These are phyloP conservation scores for Yarrowia galli DNA, from an alignment of 1,139 yeast species.

Conservation along the genomic window DNA sequence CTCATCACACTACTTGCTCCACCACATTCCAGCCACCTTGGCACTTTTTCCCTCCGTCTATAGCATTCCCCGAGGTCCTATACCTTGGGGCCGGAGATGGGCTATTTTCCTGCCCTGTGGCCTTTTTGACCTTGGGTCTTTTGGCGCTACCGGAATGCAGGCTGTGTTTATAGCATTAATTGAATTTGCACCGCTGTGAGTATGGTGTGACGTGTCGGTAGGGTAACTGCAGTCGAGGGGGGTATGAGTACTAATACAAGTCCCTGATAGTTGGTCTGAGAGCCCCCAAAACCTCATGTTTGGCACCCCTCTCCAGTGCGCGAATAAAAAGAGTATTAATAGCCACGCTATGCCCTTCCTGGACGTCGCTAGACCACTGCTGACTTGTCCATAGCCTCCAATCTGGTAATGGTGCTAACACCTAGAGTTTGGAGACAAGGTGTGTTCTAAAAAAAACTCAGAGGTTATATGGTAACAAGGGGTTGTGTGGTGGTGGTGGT, in stretches of 20 bases:
- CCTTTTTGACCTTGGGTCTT: background rate
- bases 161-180: constrained; percentile 33
- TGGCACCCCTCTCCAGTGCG: background rate
- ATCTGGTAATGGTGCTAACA: constrained; percentile 16
- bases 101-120: background rate
- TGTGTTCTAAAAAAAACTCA: constrained; percentile 27
- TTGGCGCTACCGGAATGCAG: constrained; percentile 17
- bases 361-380: constrained; percentile 4
- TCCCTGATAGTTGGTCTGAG: too few relatives aligned
- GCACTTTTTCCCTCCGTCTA: background rate
- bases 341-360: background rate
- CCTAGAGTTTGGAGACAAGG: constrained; percentile 27
- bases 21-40: constrained; percentile 16
- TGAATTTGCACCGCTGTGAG: constrained; percentile 8
- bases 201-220: constrained; percentile 35
- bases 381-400: constrained; percentile 1
- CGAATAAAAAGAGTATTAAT: background rate
- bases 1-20: background rate
- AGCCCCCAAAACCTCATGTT: background rate
- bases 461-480: constrained; percentile 5
- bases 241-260: too few relatives aligned
- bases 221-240: constrained; percentile 17
- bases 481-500: background rate
- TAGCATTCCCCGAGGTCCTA: background rate
- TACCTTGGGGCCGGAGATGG: background rate